Evolutionary conservation across 768 basidiomycete genomes (phyloP), one percentile per base, ranked within the genome.

Genomic region (Leccinellum rugosiceps): DNA sequence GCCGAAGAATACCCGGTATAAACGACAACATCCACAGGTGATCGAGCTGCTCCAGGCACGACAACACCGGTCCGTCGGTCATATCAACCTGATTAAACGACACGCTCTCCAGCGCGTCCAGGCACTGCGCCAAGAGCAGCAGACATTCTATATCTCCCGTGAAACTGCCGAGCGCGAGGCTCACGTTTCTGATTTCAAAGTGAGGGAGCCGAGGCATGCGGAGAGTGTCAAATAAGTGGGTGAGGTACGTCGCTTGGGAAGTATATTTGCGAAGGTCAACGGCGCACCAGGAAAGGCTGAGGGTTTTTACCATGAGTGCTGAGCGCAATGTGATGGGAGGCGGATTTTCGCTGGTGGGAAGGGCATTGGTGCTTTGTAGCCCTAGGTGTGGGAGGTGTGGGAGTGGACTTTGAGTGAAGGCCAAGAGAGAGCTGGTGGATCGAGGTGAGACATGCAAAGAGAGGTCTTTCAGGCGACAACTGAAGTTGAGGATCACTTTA

Each of bases 101-200:
- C 15, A 68, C 56, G 51, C 52, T 64, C 52, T 72, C 72, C 45
- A 73, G 69, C 15, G 69, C 73, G 14, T 67, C 63, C 0, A 62
- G 63, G 2, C 65, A 73, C 8, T 70, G 61, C 7, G 17, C 46
- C 25, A 71, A 55, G 21, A 73, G 56, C n/a, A 72, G 65, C 0
- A 71, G 53, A 19, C 62, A 73, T 17, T 71, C 70, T 3, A 47
- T 58, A 6, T 73, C 68, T 0, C 68, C 68, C 0, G 51, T 35
- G 44, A 63, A 66, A 8, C 66, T 64, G 32, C 70, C 68, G 4
- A 73, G 53, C 2, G 64, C 58, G 44, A 68, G 72, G 52, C 63
- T 70, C 60, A 63, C 72, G 50, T 71, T 72, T 23, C 58, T 58
- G n/a, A 71, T 53, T 15, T 65, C 65, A 30, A 71, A 70, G 10